Base-by-base conservation (phyloP, 1,139 yeast species). In the Lodderomyces theae region DNA sequence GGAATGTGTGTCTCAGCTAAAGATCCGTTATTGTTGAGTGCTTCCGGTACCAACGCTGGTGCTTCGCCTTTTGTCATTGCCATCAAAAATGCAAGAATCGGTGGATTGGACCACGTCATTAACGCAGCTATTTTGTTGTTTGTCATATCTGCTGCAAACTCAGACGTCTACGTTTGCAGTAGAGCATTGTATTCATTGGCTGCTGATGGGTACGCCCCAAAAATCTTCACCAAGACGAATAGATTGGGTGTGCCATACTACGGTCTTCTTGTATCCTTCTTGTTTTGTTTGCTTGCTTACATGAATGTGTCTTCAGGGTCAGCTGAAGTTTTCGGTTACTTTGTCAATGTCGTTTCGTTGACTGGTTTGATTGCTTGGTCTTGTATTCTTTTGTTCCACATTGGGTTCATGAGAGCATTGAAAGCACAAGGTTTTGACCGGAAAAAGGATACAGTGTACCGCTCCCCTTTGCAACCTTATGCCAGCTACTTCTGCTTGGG, bases 1-100 rank as follows among this genome's bases (percentile, higher is more conserved):
- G 90, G 92, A 43, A 73, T 84, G 79, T 77, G 86, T 60, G 92
- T 86, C 40, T 80, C 89, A 28, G 80, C 82, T 48, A 76, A 72
- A 51, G 90, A 84, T 60, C 78, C 79, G 32, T 58, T 67, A 46
- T 70, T 82, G 51, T 47, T 62, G 19, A 44, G 49, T 41, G 57
- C 58, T 9, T 48, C 59, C 10, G 73, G 77, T 25, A 71, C 74
- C 11, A 71, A 78, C 42, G 87, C 87, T 13, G 72, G 83, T 42
- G 87, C 90, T n/a, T 84, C 92, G 13, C 94, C 95, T 34, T 85
- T 85, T 46, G 77, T 71, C 42, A 70, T 71, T 61, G 77, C 76
- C 42, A 71, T 71, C 50, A 67, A 63, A 44, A 71, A 71, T 50
- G 75, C 77, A 24, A 51, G 57, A 39, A 71, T 71, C 38, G 34